Evolutionary conservation across 352 stramenopile genomes (phyloP).

Genomic region (Phytophthora uliginosa): DNA sequence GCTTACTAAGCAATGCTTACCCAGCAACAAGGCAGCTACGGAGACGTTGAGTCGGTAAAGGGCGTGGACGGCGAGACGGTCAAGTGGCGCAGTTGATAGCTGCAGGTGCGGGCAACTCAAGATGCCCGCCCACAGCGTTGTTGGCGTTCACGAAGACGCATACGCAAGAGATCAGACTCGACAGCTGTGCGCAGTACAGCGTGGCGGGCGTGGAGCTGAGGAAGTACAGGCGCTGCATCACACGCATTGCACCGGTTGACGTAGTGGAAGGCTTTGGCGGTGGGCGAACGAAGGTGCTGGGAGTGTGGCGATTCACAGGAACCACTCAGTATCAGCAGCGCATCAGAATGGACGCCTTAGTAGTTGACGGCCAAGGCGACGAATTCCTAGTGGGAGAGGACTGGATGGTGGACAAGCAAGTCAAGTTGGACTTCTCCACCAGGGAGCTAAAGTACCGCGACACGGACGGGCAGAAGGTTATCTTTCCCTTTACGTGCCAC

Average conservation of each 20-base stretch:
- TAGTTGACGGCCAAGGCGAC: too few relatives aligned
- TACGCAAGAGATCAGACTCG: conserved; percentile 1
- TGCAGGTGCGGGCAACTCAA: background rate
- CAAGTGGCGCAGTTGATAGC: conserved; percentile 7
- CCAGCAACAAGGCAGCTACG: conserved; percentile 10
- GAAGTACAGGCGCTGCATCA: background rate
- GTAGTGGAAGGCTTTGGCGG: conserved; percentile 20
- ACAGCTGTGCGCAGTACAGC: too few relatives aligned
- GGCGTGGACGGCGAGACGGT: background rate
- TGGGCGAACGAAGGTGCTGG: background rate
- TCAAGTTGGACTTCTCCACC: conserved; percentile 9
- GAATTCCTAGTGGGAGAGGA: conserved; percentile 15
- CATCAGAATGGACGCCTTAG: background rate
- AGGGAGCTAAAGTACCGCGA: conserved; percentile 7
- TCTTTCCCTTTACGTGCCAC: conserved; percentile 12
- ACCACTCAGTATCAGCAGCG: conserved; percentile 18
- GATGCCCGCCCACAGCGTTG: conserved; percentile 7
- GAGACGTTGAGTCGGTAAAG: background rate
- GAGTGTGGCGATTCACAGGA: conserved; percentile 7
- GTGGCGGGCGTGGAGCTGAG: too few relatives aligned
- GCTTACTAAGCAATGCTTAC: too few relatives aligned
- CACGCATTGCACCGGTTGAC: background rate
- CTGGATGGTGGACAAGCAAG: conserved; percentile 11
- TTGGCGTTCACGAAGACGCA: background rate
- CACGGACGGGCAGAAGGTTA: background rate